Evolutionary conservation across 1,284 basidiomycete genomes (phyloP).

Genomic region (Fomitopsis schrenkii): DNA sequence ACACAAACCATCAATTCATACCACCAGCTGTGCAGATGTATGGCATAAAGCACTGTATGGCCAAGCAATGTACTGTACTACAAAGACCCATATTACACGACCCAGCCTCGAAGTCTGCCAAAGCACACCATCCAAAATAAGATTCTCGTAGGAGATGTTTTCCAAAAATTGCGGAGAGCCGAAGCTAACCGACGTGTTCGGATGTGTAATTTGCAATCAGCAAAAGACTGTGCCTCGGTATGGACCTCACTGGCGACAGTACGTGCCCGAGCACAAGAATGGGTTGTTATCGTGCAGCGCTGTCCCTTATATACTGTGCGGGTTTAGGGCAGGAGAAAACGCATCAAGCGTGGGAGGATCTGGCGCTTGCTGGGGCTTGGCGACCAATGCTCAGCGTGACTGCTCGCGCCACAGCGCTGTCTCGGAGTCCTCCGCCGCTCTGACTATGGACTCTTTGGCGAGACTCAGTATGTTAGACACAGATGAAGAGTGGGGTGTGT

Average conservation of each 20-base stretch:
- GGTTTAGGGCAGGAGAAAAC: conserved; percentile 9
- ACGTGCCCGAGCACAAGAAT: conserved; percentile 92
- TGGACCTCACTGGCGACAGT: conserved; percentile 89
- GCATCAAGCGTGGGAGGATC: not conserved
- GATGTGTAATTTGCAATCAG: conserved; percentile 83
- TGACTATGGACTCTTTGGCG: too few species aligned
- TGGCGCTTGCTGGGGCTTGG: not conserved
- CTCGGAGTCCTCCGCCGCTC: too few species aligned
- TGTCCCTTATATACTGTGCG: conserved; percentile 12
- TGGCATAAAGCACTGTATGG: too few species aligned
- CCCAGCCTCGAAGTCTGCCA: not conserved
- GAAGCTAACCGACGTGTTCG: conserved; percentile 34
- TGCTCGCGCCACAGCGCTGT: not conserved
- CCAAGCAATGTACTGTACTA: not conserved
- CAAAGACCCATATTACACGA: not conserved
- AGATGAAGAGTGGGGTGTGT: too few species aligned
- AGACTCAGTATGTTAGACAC: too few species aligned
- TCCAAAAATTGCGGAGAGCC: conserved; percentile 30
- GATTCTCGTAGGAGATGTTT: not conserved
- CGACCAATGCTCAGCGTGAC: not conserved
- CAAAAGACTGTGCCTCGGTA: conserved; percentile 89
- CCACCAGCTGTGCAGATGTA: too few species aligned
- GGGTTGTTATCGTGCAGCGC: conserved; percentile 12
- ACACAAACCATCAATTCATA: too few species aligned
- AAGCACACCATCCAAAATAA: not conserved